phyloP scores from a whole-genome alignment of 495 filamentous ascomycete species.

The Penicillium simplicissimum region DNA sequence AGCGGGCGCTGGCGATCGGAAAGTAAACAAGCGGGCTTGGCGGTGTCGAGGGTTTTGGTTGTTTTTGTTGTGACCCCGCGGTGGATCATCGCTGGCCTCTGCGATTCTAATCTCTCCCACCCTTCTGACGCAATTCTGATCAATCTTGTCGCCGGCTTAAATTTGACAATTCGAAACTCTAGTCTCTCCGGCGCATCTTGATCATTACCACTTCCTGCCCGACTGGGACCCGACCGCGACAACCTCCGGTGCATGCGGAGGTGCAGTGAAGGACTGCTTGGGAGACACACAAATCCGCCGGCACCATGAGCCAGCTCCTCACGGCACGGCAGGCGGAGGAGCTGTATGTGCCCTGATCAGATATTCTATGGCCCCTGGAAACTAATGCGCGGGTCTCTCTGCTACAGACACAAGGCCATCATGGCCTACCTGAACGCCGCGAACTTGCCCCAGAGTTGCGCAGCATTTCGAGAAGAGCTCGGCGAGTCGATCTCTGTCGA shows the following conservation, averaged over 20 bases:
- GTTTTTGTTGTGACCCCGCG: slow-evolving; percentile 34
- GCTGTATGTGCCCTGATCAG: slow-evolving; percentile 60
- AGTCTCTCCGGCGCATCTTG: background rate
- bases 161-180: background rate
- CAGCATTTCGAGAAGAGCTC: slow-evolving; percentile 56
- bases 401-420: slow-evolving; percentile 77
- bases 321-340: slow-evolving; percentile 83
- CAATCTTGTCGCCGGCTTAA: background rate
- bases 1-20: slow-evolving; percentile 25
- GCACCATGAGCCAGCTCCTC: slow-evolving; percentile 71
- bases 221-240: slow-evolving; percentile 7
- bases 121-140: background rate
- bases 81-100: slow-evolving; percentile 24
- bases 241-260: slow-evolving; percentile 26
- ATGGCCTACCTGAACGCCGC: slow-evolving; percentile 78
- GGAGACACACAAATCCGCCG: slow-evolving; percentile 27
- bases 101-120: background rate
- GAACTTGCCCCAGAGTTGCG: slow-evolving; percentile 62
- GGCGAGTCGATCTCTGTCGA: slow-evolving; percentile 64
- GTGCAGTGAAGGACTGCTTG: slow-evolving; percentile 19
- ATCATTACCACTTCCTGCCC: background rate
- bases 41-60: slow-evolving; percentile 23
- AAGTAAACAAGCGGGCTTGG: slow-evolving; percentile 39
- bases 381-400: slow-evolving; percentile 51
- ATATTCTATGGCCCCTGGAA: slow-evolving; percentile 8